Percentiles rank a stretch among this genome's conserved stretches.
phyloP scores from a whole-genome alignment of 257 asterid species.

The Primulina eburnea region DNA sequence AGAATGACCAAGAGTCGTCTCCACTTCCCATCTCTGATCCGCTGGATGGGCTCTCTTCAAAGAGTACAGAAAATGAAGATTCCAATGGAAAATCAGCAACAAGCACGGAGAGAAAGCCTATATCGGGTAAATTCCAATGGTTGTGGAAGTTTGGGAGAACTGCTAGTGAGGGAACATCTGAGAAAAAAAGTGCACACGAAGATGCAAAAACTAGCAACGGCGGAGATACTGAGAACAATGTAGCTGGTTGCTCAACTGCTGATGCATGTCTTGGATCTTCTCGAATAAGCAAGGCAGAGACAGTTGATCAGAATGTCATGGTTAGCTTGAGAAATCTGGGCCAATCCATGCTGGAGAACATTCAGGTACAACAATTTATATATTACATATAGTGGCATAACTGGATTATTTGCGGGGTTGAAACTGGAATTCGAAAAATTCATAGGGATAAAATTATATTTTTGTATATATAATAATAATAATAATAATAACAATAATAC shows the following conservation, averaged over 20 bases:
- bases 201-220: conserved; percentile 25
- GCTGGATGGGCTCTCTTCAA: conserved; percentile 27
- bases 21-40: conserved; percentile 41
- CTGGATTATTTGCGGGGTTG: background rate
- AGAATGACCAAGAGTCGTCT: conserved; percentile 20
- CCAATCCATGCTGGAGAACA: conserved; percentile 52
- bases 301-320: conserved; percentile 38
- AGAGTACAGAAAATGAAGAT: conserved; percentile 34
- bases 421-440: background rate
- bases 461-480: too few relatives aligned
- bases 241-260: conserved; percentile 19
- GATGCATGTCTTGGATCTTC: conserved; percentile 27
- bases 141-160: conserved; percentile 42
- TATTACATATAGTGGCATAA: background rate
- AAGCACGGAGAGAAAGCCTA: conserved; percentile 26
- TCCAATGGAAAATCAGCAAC: conserved; percentile 21
- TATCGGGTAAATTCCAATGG: conserved; percentile 42
- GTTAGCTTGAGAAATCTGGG: conserved; percentile 50
- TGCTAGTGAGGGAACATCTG: conserved; percentile 31
- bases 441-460: too few relatives aligned
- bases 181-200: conserved; percentile 25
- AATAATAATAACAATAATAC: background rate
- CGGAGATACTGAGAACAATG: conserved; percentile 26
- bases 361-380: conserved; percentile 38
- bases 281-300: conserved; percentile 37